Base-by-base conservation (phyloP, 2,329 filamentous ascomycete genomes). In the Ploettnerulaceae sp. region DNA sequence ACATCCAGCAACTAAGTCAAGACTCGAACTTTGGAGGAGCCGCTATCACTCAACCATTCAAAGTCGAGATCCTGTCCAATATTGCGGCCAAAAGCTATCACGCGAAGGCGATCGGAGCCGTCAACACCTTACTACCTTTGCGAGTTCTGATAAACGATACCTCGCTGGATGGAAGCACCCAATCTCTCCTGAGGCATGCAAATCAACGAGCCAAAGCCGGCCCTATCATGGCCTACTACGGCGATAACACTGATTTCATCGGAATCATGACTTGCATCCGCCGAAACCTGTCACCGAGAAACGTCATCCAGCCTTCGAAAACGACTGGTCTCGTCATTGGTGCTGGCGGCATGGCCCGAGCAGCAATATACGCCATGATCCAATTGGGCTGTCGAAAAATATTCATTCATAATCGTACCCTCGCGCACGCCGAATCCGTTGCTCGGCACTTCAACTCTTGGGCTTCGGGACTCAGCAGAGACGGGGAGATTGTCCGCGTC, bases 231-330 rank as follows among this genome's bases (percentile, higher is more conserved):
- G 83, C 81, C 0, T 70, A 89, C 0, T 86, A 88, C 52, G 86
- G 85, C 1, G 84, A 89, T 48, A 90, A 90, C 49, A 89, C 85
- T 0, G 86, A 90, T 62, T 90, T 86, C 82, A 84, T 89, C 25
- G 86, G 86, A 4, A 86, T 90, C 32, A 72, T 82, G 43, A 84
- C 82, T 3, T 89, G 84, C 59, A 77, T 90, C 32, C 75, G 81
- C 5, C 74, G 84, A 24, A 84, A 84, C 2, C 69, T 89, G 2
- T 89, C 85, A 0, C 86, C 86, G 0, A 82, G 84, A 3, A 84
- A 84, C 51, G 79, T 77, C 1, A 74, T 84, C 0, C 72, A 78
- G 3, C 69, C 75, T 15, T 64, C 61, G 2, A 63, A 61, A 39
- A 64, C 62, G 4, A 63, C 62, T 1, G 80, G 75, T 0, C 67